Conservation (phyloP, 805 yeast genomes). For the Zygosaccharomyces kombuchaensis region DNA sequence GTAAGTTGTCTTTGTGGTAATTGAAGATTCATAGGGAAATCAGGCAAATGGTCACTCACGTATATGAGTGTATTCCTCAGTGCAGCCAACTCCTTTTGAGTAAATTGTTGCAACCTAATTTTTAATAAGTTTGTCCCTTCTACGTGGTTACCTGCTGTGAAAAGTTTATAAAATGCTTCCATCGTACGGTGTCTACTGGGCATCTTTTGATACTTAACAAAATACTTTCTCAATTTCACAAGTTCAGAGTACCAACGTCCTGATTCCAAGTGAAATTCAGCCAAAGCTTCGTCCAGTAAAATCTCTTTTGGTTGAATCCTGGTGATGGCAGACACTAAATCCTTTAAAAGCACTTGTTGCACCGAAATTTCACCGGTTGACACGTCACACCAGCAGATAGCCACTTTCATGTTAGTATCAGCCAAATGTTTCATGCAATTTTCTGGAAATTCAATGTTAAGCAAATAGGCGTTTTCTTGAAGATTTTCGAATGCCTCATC, state of each 20-base stretch:
- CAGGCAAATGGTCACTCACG: conserved; percentile 69
- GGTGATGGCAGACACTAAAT: conserved; percentile 64
- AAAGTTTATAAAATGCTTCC: conserved; percentile 38
- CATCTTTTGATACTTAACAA: conserved; percentile 47
- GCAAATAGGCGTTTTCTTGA: conserved; percentile 63
- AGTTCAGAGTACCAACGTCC: conserved; percentile 57
- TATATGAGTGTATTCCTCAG: conserved; percentile 63
- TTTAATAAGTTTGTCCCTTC: conserved; percentile 27
- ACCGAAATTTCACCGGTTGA: conserved; percentile 76
- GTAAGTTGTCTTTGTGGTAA: conserved; percentile 58
- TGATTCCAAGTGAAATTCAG: conserved; percentile 36
- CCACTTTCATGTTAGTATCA: conserved; percentile 44
- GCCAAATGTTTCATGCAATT: conserved; percentile 39
- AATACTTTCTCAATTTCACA: conserved; percentile 55
- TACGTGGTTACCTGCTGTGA: conserved; percentile 27
- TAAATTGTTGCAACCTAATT: conserved; percentile 29
- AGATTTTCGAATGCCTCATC: conserved; percentile 81
- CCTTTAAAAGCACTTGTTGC: conserved; percentile 56
- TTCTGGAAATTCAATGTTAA: conserved; percentile 60
- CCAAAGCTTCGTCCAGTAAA: conserved; percentile 48
- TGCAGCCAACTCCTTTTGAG: conserved; percentile 52
- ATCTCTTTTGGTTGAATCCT: conserved; percentile 82
- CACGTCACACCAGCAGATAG: conserved; percentile 84
- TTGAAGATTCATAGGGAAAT: conserved; percentile 55
- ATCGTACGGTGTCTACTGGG: conserved; percentile 41